Evolutionary conservation across 176 grass and related monocot genomes (phyloP).

Genomic region (Carex parvula): DNA sequence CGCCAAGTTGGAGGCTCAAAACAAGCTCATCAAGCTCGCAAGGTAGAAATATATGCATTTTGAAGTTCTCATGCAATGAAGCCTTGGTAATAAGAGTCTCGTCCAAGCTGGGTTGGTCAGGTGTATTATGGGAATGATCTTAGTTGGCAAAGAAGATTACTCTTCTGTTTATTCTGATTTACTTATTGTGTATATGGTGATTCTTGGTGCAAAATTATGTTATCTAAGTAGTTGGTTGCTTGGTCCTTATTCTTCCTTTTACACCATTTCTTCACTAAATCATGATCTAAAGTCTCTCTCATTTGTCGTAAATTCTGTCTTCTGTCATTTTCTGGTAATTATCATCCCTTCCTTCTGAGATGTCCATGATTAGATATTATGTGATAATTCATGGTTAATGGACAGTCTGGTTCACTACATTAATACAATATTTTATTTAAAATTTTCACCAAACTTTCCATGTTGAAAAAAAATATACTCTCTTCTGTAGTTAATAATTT

Average conservation of each 20-base stretch:
- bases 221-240: background rate
- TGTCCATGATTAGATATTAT: background rate
- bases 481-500: background rate
- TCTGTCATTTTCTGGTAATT: background rate
- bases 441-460: too few species aligned
- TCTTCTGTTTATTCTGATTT: background rate
- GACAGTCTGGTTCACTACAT: background rate
- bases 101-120: background rate
- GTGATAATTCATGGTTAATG: background rate
- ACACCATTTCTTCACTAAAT: background rate
- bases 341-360: background rate
- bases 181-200: background rate
- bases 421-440: background rate
- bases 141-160: background rate
- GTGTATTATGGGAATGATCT: background rate
- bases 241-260: background rate
- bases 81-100: background rate
- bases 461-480: background rate
- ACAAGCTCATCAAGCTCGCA: slow-evolving; percentile 77
- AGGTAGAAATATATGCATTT: slow-evolving; percentile 43
- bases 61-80: background rate
- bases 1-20: slow-evolving; percentile 93
- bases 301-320: background rate
- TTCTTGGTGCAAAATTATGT: background rate
- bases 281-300: background rate